Percentiles rank a stretch among this genome's conserved stretches.
phyloP scores from a whole-genome alignment of 2,329 filamentous ascomycete species.

The Fusarium cicatricum region DNA sequence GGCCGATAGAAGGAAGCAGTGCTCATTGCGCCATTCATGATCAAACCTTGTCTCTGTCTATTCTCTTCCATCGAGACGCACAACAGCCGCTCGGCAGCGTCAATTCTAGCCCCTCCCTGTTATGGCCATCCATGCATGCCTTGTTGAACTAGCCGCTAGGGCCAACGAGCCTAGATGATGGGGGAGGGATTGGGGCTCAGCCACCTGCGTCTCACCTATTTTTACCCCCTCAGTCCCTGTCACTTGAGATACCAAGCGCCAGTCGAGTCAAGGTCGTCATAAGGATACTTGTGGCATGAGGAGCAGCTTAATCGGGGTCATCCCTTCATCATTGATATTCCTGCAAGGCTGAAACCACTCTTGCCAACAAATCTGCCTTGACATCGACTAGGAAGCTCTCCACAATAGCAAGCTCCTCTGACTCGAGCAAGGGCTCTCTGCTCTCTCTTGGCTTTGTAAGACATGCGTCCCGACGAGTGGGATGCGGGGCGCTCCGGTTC shows the following conservation, averaged over 20 bases:
- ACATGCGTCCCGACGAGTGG: constrained; percentile 2
- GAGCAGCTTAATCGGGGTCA: constrained; percentile 17
- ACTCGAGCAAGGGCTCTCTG: not conserved
- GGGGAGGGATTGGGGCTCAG: constrained; percentile 17
- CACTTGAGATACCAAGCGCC: not conserved
- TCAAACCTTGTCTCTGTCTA: too few relatives aligned
- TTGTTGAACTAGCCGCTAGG: constrained; percentile 21
- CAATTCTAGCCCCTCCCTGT: constrained; percentile 23
- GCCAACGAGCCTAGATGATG: constrained; percentile 7
- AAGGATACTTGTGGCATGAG: constrained; percentile 16
- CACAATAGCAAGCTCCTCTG: not conserved
- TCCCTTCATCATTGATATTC: constrained; percentile 14
- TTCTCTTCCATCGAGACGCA: not conserved
- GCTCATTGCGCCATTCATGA: constrained; percentile 5
- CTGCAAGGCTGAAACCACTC: too few relatives aligned
- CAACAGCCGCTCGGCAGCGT: constrained; percentile 22
- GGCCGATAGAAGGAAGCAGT: not conserved
- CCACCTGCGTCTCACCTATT: constrained; percentile 28
- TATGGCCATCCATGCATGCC: too few relatives aligned
- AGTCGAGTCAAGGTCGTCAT: constrained; percentile 9
- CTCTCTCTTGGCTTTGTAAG: too few relatives aligned
- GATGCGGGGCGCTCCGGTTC: constrained; percentile 27
- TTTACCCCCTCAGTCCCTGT: constrained; percentile 26
- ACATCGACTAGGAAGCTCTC: not conserved
- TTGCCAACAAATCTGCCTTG: constrained; percentile 10